Evolutionary conservation across 2,329 filamentous ascomycete genomes (phyloP), one percentile per base, ranked within the genome.

Genomic region (Cercospora berteroae): DNA sequence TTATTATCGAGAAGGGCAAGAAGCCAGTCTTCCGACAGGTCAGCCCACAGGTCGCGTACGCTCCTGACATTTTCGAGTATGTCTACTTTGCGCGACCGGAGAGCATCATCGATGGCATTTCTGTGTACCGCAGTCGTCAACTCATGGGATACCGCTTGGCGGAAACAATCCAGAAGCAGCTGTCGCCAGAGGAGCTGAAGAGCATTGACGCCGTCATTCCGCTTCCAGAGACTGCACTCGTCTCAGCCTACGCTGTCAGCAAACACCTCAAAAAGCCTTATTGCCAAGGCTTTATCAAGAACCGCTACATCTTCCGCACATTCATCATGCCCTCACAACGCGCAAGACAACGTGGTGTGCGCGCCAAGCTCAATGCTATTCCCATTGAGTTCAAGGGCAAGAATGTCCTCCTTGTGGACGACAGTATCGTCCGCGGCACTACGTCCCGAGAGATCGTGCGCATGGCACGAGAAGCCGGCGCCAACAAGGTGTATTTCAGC

Each of bases 71-170:
- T 69, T 95, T 96, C 75, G 92, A 96, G 80, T 93, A 89, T 71
- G 90, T 96, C 66, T 97, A 97, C 81, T 93, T 96, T 74, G 90
- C 92, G 13, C 85, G 93, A 1, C 92, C 92, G 0, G 93, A 96
- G 78, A 89, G 88, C 0, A 84, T 89, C 72, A 94, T 96, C 66
- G 93, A 97, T 75, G 93, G 92, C 18, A 96, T 97, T 71, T 93
- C 91, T 65, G 91, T 97, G 27, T 89, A 96, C 76, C 87, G 89
- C 72, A 93, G 90, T 72, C 88, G 94, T 62, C 89, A 94, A 76
- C 90, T 92, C 73, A 97, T 97, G 94, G 93, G 93, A 56, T 84
- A 87, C 76, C 90, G 90, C 76, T 85, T 97, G 50, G 94, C 92
- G 13, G 85, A 91, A 69, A 90, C 87, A 59, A 88, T 97, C 72